A percentile compares a stretch with the other conserved stretches of the same genome.
phyloP scores from a whole-genome alignment of 78 protist genomes.

The Anaeramoeba flamelloides region DNA sequence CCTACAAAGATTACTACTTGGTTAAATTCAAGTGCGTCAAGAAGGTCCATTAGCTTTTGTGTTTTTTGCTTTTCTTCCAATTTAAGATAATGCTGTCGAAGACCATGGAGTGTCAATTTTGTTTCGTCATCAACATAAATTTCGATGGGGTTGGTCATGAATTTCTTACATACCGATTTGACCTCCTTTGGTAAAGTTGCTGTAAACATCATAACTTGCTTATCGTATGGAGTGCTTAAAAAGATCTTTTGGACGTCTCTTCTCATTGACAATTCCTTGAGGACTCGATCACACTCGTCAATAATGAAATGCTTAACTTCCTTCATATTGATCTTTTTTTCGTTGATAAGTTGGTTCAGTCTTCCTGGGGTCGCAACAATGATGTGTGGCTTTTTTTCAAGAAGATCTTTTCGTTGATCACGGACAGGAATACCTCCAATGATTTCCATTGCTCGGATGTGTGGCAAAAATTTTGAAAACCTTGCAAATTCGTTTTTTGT shows the following conservation, averaged over 20 bases:
- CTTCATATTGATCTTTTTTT: constrained; percentile 33
- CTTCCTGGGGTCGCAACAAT: constrained; percentile 98
- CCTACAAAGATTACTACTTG: constrained; percentile 81
- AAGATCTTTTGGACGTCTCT: background rate
- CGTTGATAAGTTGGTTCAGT: constrained; percentile 27
- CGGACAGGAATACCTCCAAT: too few relatives aligned
- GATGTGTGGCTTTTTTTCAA: constrained; percentile 68
- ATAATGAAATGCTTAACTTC: constrained; percentile 78
- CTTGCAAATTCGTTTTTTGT: background rate
- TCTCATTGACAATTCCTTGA: constrained; percentile 35
- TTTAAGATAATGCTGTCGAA: constrained; percentile 82
- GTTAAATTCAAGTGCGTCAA: constrained; percentile 90
- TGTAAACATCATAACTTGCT: too few relatives aligned
- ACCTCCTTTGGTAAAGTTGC: too few relatives aligned
- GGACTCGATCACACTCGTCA: constrained; percentile 92
- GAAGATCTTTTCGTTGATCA: too few relatives aligned
- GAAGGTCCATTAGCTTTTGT: constrained; percentile 70
- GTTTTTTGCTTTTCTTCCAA: constrained; percentile 73
- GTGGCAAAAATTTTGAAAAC: background rate
- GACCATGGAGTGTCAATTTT: constrained; percentile 88
- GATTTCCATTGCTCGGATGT: too few relatives aligned
- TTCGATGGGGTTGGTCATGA: too few relatives aligned
- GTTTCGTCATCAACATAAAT: constrained; percentile 73
- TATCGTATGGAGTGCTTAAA: too few relatives aligned
- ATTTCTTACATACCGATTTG: too few relatives aligned